These are phyloP conservation scores for Hamamelis virginiana DNA, from an alignment of 164 flowering plant genomes.

Conservation along the genomic window DNA sequence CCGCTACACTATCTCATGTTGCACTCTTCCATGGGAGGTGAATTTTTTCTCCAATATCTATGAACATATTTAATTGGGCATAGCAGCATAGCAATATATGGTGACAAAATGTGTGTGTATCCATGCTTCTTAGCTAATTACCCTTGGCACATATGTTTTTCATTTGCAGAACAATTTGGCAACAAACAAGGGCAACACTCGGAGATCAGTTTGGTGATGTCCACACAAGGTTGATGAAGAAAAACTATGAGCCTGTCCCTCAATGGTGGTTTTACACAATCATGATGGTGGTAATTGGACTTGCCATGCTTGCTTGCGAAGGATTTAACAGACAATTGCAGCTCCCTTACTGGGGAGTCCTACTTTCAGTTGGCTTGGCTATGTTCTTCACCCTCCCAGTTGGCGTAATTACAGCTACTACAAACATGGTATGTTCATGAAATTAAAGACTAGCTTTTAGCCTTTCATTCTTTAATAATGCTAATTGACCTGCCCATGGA, in stretches of 20 bases:
- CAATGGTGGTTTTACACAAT: constrained; percentile 59
- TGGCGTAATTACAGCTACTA: constrained; percentile 55
- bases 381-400: constrained; percentile 55
- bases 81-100: too few species aligned
- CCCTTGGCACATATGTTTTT: neutral
- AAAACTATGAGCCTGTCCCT: constrained; percentile 55
- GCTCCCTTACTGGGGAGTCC: constrained; percentile 68
- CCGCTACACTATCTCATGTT: constrained; percentile 62
- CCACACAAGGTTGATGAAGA: constrained; percentile 55
- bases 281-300: constrained; percentile 18
- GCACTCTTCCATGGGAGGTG: constrained; percentile 64
- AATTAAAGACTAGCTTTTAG: neutral
- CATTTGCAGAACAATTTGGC: constrained; percentile 32
- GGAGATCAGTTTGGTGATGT: constrained; percentile 37
- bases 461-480: too few species aligned
- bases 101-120: too few species aligned
- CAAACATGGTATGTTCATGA: constrained; percentile 39
- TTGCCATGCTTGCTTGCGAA: constrained; percentile 43
- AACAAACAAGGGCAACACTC: constrained; percentile 27
- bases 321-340: constrained; percentile 46
- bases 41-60: neutral
- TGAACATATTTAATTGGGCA: neutral
- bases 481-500: too few species aligned
- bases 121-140: neutral
- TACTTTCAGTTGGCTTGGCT: constrained; percentile 40